phyloP scores from a whole-genome alignment of 192 early-diverging fungal genomes.

The Anaeromyces robustus region DNA sequence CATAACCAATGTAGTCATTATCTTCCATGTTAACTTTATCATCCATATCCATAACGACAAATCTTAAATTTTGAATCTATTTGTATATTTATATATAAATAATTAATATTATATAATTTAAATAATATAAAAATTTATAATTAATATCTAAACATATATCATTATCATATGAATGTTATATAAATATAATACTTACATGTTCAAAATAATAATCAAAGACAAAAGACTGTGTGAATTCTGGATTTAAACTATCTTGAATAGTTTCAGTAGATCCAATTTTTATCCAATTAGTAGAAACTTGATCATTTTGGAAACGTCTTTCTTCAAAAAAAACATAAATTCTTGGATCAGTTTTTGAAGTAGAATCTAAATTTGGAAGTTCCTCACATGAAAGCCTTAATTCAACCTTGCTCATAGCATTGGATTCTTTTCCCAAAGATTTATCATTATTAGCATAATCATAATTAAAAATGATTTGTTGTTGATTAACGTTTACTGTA shows the following conservation, averaged over 20 bases:
- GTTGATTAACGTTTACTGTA: background rate
- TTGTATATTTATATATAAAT: no score
- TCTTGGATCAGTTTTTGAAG: background rate
- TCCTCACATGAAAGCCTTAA: background rate
- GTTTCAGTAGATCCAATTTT: background rate
- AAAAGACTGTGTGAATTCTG: background rate
- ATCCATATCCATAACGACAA: background rate
- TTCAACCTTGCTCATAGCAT: background rate
- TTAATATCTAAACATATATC: no score
- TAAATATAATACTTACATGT: background rate
- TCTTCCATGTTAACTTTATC: background rate
- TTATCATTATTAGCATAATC: background rate
- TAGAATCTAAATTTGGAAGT: background rate
- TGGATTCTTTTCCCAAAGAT: background rate
- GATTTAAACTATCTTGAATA: background rate
- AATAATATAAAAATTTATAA: no score
- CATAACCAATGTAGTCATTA: background rate
- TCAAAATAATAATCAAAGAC: background rate
- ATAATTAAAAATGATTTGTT: background rate
- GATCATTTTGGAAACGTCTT: background rate
- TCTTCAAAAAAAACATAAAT: background rate
- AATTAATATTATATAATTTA: no score
- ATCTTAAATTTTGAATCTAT: background rate
- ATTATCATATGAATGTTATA: no score
- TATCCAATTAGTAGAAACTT: background rate